Evolutionary conservation across 164 flowering plant genomes (phyloP).

Genomic region (Vitis vinifera): DNA sequence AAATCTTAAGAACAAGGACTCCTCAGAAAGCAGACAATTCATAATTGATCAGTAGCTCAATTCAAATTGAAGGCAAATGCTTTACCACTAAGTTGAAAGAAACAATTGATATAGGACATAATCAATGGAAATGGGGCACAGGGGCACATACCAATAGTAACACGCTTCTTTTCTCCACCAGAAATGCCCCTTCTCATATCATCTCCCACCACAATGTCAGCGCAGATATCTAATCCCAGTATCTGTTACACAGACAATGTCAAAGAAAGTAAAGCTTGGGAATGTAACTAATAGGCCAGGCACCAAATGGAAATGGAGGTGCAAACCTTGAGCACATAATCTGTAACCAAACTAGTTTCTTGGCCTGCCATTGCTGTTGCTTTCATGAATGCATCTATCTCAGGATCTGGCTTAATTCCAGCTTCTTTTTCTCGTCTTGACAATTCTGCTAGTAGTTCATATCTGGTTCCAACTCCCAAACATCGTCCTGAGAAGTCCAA

Average conservation of each 20-base stretch:
- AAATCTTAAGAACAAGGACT: not conserved
- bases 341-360: slow-evolving; percentile 47
- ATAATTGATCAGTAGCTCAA: not conserved
- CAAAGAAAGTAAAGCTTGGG: not conserved
- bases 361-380: slow-evolving; percentile 43
- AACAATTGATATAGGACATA: no score
- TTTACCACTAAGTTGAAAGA: no score
- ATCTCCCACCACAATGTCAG: slow-evolving; percentile 56
- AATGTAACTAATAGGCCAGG: not conserved
- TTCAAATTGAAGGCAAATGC: not conserved
- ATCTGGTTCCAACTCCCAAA: slow-evolving; percentile 29
- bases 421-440: slow-evolving; percentile 45
- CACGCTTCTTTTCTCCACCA: slow-evolving; percentile 60
- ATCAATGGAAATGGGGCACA: not conserved
- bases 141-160: slow-evolving; percentile 41
- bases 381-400: slow-evolving; percentile 73
- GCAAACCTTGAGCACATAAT: slow-evolving; percentile 61
- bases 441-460: slow-evolving; percentile 44
- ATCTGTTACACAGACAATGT: slow-evolving; percentile 26
- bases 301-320: not conserved
- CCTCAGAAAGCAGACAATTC: no score
- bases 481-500: slow-evolving; percentile 31
- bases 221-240: slow-evolving; percentile 54
- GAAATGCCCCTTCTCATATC: slow-evolving; percentile 69
- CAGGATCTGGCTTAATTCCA: slow-evolving; percentile 66